These are phyloP conservation scores for Pseudogymnoascus sp. DNA, from an alignment of 2,329 filamentous ascomycete genomes.

Conservation along the genomic window DNA sequence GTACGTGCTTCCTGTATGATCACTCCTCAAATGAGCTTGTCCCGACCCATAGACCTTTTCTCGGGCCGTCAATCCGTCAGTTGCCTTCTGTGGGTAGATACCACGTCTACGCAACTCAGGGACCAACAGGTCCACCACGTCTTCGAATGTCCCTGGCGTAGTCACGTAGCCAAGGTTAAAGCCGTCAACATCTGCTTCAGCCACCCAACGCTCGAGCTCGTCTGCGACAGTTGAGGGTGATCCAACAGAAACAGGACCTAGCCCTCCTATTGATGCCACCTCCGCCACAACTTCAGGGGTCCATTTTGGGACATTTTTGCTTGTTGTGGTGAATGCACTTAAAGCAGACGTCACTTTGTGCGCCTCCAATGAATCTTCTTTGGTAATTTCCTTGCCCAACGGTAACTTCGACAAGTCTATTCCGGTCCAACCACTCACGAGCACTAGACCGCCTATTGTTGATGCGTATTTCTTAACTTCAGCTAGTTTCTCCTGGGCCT, in stretches of 20 bases:
- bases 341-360: conserved; percentile 42
- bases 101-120: conserved; percentile 55
- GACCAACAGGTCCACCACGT: conserved; percentile 56
- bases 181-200: conserved; percentile 62
- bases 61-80: conserved; percentile 40
- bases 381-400: conserved; percentile 48
- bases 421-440: conserved; percentile 68
- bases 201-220: conserved; percentile 57
- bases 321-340: conserved; percentile 40
- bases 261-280: conserved; percentile 59
- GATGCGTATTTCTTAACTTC: conserved; percentile 54
- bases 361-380: conserved; percentile 45
- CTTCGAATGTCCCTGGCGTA: conserved; percentile 58
- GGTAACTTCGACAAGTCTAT: conserved; percentile 53
- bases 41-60: conserved; percentile 57
- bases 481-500: conserved; percentile 53
- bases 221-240: conserved; percentile 50
- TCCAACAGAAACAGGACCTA: conserved; percentile 46
- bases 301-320: conserved; percentile 47
- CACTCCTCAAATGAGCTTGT: conserved; percentile 45
- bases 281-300: conserved; percentile 63
- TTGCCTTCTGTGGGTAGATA: conserved; percentile 32
- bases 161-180: conserved; percentile 66
- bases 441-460: conserved; percentile 55
- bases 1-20: conserved; percentile 51